Evolutionary conservation across 2,329 filamentous ascomycete genomes (phyloP), one percentile per base, ranked within the genome.

Genomic region (Colletotrichum magnum): DNA sequence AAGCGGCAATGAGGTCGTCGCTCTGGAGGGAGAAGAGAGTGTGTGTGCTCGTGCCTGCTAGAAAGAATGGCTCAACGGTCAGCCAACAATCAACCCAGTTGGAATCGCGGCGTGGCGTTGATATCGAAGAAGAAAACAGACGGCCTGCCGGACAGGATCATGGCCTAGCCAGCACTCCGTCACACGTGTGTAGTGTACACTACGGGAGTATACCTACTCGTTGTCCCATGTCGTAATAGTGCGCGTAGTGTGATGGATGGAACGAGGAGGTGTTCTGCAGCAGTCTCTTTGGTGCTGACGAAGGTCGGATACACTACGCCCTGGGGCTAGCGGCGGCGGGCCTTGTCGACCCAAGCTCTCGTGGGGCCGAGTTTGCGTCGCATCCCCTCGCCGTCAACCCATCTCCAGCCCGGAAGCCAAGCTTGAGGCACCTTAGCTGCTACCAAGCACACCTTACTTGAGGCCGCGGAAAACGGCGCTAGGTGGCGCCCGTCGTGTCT

Each of bases 401-500:
- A 67, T 69, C 67, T 69, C 57, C 21, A 45, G n/a, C 56, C 56
- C 52, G 67, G 67, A 57, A 69, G 67, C 67, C 67, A 69, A 69
- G 63, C 58, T 61, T 39, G 57, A 61, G 51, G 57, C 39, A 69
- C 56, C 62, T 69, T 61, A 58, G 67, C 62, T 69, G 67, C 63
- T 60, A 69, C 67, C 51, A 18, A 67, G 39, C 36, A 24, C 62
- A 69, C 56, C 67, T 67, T 69, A 69, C 51, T 69, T 69, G 67
- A 61, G 56, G 67, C 62, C 36, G 13, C 18, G 56, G 57, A n/a
- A 61, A 21, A 45, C 32, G 56, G 51, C 62, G 45, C 62, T 60
- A 52, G 52, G 51, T 69, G 51, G 57, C 62, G 39, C 24, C 56
- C 51, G 39, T 57, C 50, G 67, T 67, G 56, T 65, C 41, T 57